Conservation (phyloP, 2,329 filamentous ascomycete species). For the Cryphonectria carpinicola region DNA sequence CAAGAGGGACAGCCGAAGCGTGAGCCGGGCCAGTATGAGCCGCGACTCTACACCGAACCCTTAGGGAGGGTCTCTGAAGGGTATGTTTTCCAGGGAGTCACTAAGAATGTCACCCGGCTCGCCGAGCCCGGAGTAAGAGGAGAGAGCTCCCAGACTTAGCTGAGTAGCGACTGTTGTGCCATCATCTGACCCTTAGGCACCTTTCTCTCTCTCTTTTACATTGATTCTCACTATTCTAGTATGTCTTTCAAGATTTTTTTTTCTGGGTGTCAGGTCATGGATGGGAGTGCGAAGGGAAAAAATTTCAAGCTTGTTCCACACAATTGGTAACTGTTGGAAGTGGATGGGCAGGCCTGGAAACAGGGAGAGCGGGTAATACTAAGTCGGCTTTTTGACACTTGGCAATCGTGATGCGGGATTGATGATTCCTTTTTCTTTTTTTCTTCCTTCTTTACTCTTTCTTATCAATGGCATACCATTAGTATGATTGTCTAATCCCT, state of each 20-base stretch:
- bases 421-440: not conserved
- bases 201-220: not conserved
- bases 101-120: slow-evolving; percentile 17
- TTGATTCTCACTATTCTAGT: not conserved
- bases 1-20: slow-evolving; percentile 48
- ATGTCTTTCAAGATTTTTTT: not conserved
- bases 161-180: not conserved
- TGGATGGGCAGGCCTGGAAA: not conserved
- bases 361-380: not conserved
- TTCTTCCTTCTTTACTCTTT: not conserved
- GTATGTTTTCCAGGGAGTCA: slow-evolving; percentile 27
- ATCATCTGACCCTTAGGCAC: not conserved
- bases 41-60: slow-evolving; percentile 48
- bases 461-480: not conserved
- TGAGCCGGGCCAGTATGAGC: slow-evolving; percentile 40
- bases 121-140: slow-evolving; percentile 10
- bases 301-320: not conserved
- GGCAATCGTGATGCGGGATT: not conserved
- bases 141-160: not conserved
- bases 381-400: not conserved
- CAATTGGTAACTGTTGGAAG: not conserved
- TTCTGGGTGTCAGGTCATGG: not conserved
- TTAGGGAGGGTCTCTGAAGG: slow-evolving; percentile 25
- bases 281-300: not conserved
- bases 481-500: slow-evolving; percentile 8